Percentiles rank a stretch among this genome's conserved stretches.
These are phyloP conservation scores for Naganishia randhawae DNA, from an alignment of 768 basidiomycete genomes.

Conservation along the genomic window DNA sequence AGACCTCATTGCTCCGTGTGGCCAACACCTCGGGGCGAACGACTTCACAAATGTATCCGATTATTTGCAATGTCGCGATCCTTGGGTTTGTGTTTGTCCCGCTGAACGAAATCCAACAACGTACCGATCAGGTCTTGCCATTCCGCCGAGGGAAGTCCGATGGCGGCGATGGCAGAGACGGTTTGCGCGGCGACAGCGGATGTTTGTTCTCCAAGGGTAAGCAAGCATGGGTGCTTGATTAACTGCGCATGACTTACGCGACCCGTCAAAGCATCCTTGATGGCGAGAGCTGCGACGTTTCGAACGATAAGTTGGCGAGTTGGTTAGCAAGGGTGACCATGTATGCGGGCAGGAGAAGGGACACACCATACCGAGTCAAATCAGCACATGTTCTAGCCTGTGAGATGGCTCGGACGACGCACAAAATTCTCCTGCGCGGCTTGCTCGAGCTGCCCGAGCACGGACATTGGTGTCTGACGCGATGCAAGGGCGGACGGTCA, in stretches of 20 bases:
- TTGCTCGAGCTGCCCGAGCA: slow-evolving; percentile 85
- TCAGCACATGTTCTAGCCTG: too few relatives aligned
- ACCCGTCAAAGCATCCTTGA: slow-evolving; percentile 91
- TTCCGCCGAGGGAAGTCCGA: slow-evolving; percentile 80
- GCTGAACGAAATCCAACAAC: slow-evolving; percentile 76
- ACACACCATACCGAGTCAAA: too few relatives aligned
- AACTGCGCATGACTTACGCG: slow-evolving; percentile 67
- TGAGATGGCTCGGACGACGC: too few relatives aligned
- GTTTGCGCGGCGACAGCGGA: slow-evolving; percentile 88
- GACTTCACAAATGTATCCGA: slow-evolving; percentile 95
- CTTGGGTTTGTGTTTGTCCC: slow-evolving; percentile 60
- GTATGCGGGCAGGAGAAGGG: slow-evolving; percentile 84
- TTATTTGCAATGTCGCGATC: slow-evolving; percentile 87
- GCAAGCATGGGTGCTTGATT: slow-evolving; percentile 55
- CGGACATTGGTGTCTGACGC: slow-evolving; percentile 86
- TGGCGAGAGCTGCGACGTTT: slow-evolving; percentile 91
- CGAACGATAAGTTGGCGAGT: slow-evolving; percentile 80
- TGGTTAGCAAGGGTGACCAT: slow-evolving; percentile 84
- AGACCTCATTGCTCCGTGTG: slow-evolving; percentile 87
- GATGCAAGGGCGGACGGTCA: too few relatives aligned
- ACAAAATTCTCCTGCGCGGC: slow-evolving; percentile 87
- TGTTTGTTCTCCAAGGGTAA: slow-evolving; percentile 66
- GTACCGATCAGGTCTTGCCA: slow-evolving; percentile 89
- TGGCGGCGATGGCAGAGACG: slow-evolving; percentile 86
- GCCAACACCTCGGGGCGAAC: slow-evolving; percentile 92